phyloP scores from a whole-genome alignment of 2,329 filamentous ascomycete genomes.

The Pseudogymnoascus sp. region DNA sequence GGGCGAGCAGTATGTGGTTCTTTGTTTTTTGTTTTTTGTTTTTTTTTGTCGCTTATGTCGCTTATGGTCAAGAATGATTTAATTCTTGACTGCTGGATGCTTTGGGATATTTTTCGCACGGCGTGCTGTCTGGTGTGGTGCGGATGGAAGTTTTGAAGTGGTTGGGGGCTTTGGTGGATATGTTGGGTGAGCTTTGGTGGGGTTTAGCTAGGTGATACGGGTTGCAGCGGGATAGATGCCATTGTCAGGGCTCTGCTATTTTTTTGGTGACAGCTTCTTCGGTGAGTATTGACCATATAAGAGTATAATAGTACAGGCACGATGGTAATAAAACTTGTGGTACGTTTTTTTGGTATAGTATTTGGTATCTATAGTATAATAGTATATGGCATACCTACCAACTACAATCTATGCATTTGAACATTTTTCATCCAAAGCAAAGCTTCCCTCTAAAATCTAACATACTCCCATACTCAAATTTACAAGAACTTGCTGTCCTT shows the following conservation, averaged over 20 bases:
- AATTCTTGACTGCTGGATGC: background rate
- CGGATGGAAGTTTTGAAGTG: background rate
- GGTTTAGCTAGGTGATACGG: background rate
- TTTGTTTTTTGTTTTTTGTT: background rate
- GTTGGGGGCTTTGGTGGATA: background rate
- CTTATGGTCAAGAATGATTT: background rate
- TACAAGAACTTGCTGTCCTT: constrained; percentile 55
- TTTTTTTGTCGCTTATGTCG: background rate
- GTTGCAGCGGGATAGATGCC: background rate
- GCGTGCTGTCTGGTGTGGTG: too few relatives aligned
- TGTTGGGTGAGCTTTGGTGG: background rate
- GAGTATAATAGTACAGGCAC: background rate
- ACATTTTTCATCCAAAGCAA: constrained; percentile 1
- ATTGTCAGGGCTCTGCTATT: background rate
- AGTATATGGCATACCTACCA: constrained; percentile 7
- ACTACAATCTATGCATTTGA: background rate
- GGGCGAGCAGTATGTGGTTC: background rate
- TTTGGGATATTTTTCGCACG: background rate
- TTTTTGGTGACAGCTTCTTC: background rate
- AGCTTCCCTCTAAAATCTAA: background rate
- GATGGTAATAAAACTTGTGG: background rate
- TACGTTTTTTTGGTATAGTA: background rate
- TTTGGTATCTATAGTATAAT: constrained; percentile 1
- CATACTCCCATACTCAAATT: constrained; percentile 7
- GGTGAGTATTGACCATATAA: background rate